These are phyloP conservation scores for Pseudogymnoascus sp. DNA, from an alignment of 2,329 filamentous ascomycete species.

Conservation along the genomic window DNA sequence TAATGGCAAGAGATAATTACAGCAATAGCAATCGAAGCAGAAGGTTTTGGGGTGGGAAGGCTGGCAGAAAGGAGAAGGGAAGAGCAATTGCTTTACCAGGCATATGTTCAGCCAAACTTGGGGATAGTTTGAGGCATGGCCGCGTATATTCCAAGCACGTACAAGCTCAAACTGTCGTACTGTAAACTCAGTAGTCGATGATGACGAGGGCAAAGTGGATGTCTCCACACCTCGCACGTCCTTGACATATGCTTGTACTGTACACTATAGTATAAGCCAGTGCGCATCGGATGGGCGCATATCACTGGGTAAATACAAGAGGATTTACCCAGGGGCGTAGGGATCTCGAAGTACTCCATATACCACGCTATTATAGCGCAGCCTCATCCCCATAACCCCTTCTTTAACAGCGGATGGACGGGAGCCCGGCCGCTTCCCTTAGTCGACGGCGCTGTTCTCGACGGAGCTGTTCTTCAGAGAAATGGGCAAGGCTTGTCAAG, in stretches of 20 bases:
- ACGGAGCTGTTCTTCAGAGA: not conserved
- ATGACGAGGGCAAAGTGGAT: not conserved
- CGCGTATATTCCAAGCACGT: not conserved
- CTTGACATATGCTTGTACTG: too few relatives aligned
- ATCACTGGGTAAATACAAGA: too few relatives aligned
- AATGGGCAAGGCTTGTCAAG: not conserved
- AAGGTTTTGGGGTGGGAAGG: not conserved
- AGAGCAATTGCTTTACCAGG: not conserved
- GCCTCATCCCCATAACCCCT: not conserved
- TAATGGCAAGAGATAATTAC: not conserved
- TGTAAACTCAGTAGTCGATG: not conserved
- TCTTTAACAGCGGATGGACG: not conserved
- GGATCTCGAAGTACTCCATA: not conserved
- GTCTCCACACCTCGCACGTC: not conserved
- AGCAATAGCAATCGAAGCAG: not conserved
- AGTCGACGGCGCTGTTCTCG: not conserved
- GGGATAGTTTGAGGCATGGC: not conserved
- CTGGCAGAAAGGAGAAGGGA: not conserved
- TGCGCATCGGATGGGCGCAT: too few relatives aligned
- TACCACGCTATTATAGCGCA: not conserved
- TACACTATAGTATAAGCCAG: too few relatives aligned
- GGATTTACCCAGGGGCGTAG: not conserved
- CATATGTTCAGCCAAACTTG: not conserved
- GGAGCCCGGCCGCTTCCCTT: not conserved
- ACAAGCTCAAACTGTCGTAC: not conserved